Evolutionary conservation across 2,329 filamentous ascomycete genomes (phyloP).

Genomic region (Diaporthe batatas): DNA sequence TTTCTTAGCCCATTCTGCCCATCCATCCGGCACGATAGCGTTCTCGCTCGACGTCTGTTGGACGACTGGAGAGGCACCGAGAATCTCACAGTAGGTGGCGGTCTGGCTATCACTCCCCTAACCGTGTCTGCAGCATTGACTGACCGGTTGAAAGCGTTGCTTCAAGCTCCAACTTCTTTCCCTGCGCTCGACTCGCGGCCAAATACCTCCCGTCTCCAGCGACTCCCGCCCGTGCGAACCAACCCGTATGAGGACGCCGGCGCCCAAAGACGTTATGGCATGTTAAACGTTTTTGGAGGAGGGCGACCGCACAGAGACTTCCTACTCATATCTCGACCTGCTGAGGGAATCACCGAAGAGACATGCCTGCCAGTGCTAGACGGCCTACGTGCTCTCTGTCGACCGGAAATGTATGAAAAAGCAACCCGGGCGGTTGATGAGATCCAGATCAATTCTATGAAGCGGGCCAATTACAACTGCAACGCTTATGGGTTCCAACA

Average conservation of each 20-base stretch:
- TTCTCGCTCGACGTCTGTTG: not conserved
- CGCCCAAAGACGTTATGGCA: not conserved
- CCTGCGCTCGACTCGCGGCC: not conserved
- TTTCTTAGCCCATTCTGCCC: not conserved
- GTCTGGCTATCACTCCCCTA: not conserved
- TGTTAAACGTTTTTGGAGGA: not conserved
- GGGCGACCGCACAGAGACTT: not conserved
- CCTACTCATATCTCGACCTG: not conserved
- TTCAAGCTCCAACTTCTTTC: not conserved
- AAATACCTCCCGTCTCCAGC: not conserved
- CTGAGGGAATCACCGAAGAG: not conserved
- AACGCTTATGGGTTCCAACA: not conserved
- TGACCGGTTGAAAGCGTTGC: not conserved
- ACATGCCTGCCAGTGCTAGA: not conserved
- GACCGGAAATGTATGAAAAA: not conserved
- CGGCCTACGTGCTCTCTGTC: not conserved
- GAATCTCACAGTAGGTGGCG: not conserved
- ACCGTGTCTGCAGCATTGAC: no score
- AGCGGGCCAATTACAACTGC: not conserved
- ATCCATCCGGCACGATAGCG: not conserved
- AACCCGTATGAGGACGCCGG: not conserved
- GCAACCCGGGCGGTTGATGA: not conserved
- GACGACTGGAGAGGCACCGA: not conserved
- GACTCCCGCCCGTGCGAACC: not conserved
- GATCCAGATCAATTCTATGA: fast-evolving